These are phyloP conservation scores for Saccharomyces hybrid DNA, from an alignment of 1,139 yeast species.

Conservation along the genomic window DNA sequence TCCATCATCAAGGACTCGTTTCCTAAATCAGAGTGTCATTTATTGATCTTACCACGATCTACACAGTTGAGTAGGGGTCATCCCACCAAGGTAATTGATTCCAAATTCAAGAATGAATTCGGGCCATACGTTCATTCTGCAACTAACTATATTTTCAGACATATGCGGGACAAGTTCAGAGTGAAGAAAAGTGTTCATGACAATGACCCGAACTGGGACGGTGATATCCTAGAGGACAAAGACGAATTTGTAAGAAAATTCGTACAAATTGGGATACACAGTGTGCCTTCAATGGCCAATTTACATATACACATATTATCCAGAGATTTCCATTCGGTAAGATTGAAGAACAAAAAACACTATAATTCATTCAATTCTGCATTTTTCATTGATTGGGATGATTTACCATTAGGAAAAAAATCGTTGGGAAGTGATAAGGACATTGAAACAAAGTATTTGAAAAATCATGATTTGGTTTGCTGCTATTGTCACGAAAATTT, in stretches of 20 bases:
- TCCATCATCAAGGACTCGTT: conserved; percentile 53
- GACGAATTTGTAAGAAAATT: conserved; percentile 30
- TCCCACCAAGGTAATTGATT: conserved; percentile 49
- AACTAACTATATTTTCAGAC: conserved; percentile 35
- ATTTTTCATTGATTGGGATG: conserved; percentile 54
- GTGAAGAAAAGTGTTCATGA: conserved; percentile 6
- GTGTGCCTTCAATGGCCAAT: conserved; percentile 61
- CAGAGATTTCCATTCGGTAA: conserved; percentile 48
- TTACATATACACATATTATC: conserved; percentile 70
- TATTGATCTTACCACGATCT: conserved; percentile 52
- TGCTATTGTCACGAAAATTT: conserved; percentile 42
- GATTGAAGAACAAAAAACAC: conserved; percentile 56
- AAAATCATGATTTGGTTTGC: conserved; percentile 42
- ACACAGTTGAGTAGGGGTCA: conserved; percentile 36
- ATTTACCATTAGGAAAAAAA: conserved; percentile 30
- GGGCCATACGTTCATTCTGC: conserved; percentile 40
- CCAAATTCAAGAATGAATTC: conserved; percentile 32
- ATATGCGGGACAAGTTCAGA: conserved; percentile 27
- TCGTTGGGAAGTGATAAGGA: conserved; percentile 14
- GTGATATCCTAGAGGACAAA: conserved; percentile 18
- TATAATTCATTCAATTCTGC: conserved; percentile 62
- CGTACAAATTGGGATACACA: conserved; percentile 60
- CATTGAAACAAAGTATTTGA: conserved; percentile 30
- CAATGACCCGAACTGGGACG: not conserved
- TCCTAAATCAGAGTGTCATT: conserved; percentile 60